phyloP scores from a whole-genome alignment of 805 yeast genomes.

The Isabelozyma pseudorhagii region DNA sequence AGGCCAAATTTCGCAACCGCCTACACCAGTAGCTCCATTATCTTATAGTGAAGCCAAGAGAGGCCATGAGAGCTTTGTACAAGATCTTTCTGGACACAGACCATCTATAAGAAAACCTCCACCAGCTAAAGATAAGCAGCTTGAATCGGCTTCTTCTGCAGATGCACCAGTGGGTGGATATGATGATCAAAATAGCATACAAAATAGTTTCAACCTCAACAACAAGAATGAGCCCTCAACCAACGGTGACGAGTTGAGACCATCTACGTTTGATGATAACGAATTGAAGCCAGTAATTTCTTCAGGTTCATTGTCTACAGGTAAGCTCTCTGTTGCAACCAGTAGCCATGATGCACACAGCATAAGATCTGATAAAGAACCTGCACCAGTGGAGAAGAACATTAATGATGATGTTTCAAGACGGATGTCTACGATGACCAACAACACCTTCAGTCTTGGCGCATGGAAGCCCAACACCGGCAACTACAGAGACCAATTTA shows the following conservation, averaged over 20 bases:
- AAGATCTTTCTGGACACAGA: constrained; percentile 21
- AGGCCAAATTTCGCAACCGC: constrained; percentile 7
- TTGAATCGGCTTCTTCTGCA: constrained; percentile 6
- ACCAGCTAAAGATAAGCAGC: constrained; percentile 5
- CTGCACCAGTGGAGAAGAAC: constrained; percentile 5
- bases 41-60: constrained; percentile 15
- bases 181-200: constrained; percentile 9
- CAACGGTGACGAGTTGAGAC: neutral
- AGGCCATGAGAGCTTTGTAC: constrained; percentile 21
- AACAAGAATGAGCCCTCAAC: neutral
- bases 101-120: constrained; percentile 40
- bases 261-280: too few relatives aligned
- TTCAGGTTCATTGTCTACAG: constrained; percentile 25
- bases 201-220: neutral
- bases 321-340: constrained; percentile 13
- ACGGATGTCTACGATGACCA: constrained; percentile 30
- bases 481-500: constrained; percentile 46
- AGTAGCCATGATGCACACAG: neutral
- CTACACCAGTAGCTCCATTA: constrained; percentile 24
- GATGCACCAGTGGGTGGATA: constrained; percentile 29
- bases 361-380: neutral
- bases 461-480: constrained; percentile 60
- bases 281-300: constrained; percentile 20
- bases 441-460: constrained; percentile 43
- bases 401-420: constrained; percentile 14